Conservation (phyloP, 176 grass and related monocot species). For the Oryza coarctata region DNA sequence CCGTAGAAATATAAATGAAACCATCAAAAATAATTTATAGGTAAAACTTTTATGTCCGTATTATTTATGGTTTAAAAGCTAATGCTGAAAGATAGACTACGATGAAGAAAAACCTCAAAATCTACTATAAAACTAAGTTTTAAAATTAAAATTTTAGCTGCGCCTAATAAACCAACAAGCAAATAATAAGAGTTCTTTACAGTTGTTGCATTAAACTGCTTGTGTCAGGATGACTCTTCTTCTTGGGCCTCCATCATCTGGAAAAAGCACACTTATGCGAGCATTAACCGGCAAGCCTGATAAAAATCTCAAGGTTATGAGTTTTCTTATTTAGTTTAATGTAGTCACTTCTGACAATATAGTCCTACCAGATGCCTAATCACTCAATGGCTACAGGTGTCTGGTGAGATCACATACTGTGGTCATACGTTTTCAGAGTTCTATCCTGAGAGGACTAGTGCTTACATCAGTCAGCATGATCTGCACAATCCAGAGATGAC, state of each 20-base stretch:
- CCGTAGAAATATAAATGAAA: no score
- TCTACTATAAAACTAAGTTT: not conserved
- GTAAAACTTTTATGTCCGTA: not conserved
- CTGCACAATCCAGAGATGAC: conserved; percentile 66
- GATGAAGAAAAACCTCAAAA: no score
- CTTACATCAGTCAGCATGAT: conserved; percentile 72
- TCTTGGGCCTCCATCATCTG: conserved; percentile 64
- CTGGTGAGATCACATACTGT: conserved; percentile 56
- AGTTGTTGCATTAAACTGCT: conserved; percentile 21
- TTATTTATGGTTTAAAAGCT: no score
- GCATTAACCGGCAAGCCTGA: conserved; percentile 60
- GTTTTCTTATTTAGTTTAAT: conserved; percentile 8
- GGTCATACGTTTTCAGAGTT: conserved; percentile 56
- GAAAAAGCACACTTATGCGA: conserved; percentile 69
- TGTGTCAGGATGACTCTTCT: conserved; percentile 79
- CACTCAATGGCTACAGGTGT: conserved; percentile 30
- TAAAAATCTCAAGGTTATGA: conserved; percentile 51
- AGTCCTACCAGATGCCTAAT: not conserved
- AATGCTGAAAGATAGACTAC: not conserved
- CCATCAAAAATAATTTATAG: not conserved
- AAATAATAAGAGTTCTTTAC: not conserved
- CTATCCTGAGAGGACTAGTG: conserved; percentile 58
- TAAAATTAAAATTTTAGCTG: no score
- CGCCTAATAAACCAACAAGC: not conserved
- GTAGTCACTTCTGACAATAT: not conserved